Percentiles rank a stretch among this genome's conserved stretches.
These are phyloP conservation scores for Mycena sp. DNA, from an alignment of 1,284 basidiomycete species.

Conservation along the genomic window DNA sequence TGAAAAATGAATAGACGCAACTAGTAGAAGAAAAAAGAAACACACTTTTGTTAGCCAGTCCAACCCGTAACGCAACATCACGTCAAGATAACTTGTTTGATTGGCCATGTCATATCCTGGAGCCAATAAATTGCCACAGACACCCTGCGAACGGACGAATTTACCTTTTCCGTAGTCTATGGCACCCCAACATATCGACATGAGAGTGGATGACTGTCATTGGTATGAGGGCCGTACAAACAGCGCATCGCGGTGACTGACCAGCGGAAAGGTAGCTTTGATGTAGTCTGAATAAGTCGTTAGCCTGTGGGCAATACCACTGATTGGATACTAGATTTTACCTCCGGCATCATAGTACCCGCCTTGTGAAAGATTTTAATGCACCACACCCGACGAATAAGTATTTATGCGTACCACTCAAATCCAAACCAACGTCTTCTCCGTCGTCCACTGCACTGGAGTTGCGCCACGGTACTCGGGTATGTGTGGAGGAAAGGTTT, in stretches of 20 bases:
- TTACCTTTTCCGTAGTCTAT: slow-evolving; percentile 81
- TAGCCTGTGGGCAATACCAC: too few species aligned
- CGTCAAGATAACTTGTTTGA: slow-evolving; percentile 90
- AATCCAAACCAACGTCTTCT: slow-evolving; percentile 74
- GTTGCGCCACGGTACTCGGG: slow-evolving; percentile 87
- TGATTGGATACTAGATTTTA: too few species aligned
- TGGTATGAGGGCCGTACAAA: too few species aligned
- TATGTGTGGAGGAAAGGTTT: slow-evolving; percentile 68
- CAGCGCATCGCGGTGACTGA: too few species aligned
- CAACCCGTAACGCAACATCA: slow-evolving; percentile 88
- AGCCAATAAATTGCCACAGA: slow-evolving; percentile 10
- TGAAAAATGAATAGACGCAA: slow-evolving; percentile 40
- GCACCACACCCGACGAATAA: background rate
- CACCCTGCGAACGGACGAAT: background rate
- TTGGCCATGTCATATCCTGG: slow-evolving; percentile 83
- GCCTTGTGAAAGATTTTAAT: slow-evolving; percentile 35
- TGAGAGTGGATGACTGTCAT: slow-evolving; percentile 78
- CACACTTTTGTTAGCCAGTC: slow-evolving; percentile 89
- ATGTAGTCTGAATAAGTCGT: slow-evolving; percentile 68
- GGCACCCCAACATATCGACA: slow-evolving; percentile 89
- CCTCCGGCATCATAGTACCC: slow-evolving; percentile 92
- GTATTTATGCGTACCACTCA: slow-evolving; percentile 60
- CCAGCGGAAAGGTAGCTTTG: slow-evolving; percentile 85
- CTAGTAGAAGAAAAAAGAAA: background rate
- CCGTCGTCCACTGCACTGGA: slow-evolving; percentile 84